These are phyloP conservation scores for Elaeagnus macrophylla DNA, from an alignment of 306 rosid genomes.

Conservation along the genomic window DNA sequence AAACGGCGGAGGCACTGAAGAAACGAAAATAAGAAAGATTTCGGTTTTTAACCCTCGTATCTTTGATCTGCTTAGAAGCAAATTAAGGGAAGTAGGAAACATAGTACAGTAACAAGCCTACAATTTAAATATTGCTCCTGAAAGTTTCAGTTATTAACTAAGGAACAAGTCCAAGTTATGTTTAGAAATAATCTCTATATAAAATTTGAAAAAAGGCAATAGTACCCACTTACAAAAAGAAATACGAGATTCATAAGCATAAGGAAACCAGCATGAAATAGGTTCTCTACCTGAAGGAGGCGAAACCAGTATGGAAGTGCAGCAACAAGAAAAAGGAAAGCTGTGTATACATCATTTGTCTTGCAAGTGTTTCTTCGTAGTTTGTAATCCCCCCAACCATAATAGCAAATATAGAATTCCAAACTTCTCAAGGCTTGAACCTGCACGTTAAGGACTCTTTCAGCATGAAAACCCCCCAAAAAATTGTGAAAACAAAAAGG, in stretches of 20 bases:
- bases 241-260: neutral
- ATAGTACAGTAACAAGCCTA: too few species aligned
- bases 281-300: slow-evolving; percentile 43
- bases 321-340: slow-evolving; percentile 43
- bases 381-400: slow-evolving; percentile 56
- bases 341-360: slow-evolving; percentile 16
- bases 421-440: slow-evolving; percentile 63
- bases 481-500: neutral
- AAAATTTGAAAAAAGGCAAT: too few species aligned
- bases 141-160: too few species aligned
- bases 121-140: too few species aligned
- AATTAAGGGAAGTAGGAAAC: neutral
- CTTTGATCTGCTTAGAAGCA: neutral
- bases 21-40: neutral
- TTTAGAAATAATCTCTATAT: too few species aligned
- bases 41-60: neutral
- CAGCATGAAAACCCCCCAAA: neutral
- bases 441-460: slow-evolving; percentile 15
- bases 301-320: slow-evolving; percentile 51
- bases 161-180: too few species aligned
- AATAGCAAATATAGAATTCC: slow-evolving; percentile 63
- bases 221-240: neutral
- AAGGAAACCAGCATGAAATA: neutral
- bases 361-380: slow-evolving; percentile 32
- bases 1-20: slow-evolving; percentile 50